Conservation (phyloP, 768 basidiomycete species). For the Aureoboletus auriporus region DNA sequence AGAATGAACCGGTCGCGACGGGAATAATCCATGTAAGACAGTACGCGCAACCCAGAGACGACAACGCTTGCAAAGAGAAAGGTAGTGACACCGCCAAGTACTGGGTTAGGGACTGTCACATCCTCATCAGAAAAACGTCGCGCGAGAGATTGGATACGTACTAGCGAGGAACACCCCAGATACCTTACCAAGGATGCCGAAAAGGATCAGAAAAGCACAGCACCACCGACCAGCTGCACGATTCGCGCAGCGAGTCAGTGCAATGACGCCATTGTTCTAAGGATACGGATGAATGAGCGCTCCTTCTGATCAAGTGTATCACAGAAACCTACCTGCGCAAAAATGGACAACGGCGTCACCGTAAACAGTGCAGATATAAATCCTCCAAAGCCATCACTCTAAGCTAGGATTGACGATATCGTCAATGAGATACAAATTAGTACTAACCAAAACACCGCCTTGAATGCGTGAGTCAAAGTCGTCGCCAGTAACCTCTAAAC, state of each 20-base stretch:
- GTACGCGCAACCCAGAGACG: constrained; percentile 66
- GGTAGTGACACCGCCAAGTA: constrained; percentile 82
- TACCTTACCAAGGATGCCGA: constrained; percentile 77
- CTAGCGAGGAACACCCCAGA: constrained; percentile 81
- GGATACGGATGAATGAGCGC: neutral
- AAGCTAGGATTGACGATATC: neutral
- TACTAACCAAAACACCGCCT: constrained; percentile 66
- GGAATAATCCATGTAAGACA: constrained; percentile 55
- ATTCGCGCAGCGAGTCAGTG: constrained; percentile 82
- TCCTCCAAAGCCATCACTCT: constrained; percentile 79
- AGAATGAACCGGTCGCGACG: constrained; percentile 68
- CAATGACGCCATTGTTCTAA: constrained; percentile 79
- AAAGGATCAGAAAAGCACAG: constrained; percentile 73
- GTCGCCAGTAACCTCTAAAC: constrained; percentile 64
- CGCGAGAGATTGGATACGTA: constrained; percentile 21
- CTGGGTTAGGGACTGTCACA: constrained; percentile 62
- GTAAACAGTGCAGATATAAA: constrained; percentile 79
- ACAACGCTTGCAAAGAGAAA: constrained; percentile 80
- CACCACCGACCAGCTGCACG: constrained; percentile 76
- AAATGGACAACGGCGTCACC: constrained; percentile 74
- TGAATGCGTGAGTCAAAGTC: constrained; percentile 82
- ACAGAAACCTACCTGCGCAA: constrained; percentile 49
- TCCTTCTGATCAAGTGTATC: neutral
- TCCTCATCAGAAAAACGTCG: neutral
- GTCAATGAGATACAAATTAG: neutral